Evolutionary conservation across 768 basidiomycete species (phyloP), one percentile per base, ranked within the genome.

Genomic region (Tricholoma saponaceum): DNA sequence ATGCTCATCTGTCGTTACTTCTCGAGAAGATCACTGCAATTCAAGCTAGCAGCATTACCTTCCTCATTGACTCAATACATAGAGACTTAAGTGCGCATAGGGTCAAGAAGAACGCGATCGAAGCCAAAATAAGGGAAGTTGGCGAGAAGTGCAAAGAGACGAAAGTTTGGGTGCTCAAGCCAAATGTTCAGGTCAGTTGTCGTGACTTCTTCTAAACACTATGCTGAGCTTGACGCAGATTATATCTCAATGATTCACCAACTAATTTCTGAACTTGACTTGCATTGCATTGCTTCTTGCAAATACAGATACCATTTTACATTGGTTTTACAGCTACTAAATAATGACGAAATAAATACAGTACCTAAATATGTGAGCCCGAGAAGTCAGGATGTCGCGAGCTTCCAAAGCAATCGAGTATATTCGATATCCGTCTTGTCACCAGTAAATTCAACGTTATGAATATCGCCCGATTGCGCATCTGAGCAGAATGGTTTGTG

Each of bases 51-150:
- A 92, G 77, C 60, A 74, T 91, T 23, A 78, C 77, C 7, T 79
- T 84, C 55, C 81, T 95, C 26, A 80, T 92, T 0, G 91, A 93
- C 58, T 78, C 83, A 7, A 79, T 93, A 61, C 83, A 86, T 64
- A 83, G 86, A 60, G 87, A 87, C 25, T 74, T 93, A 39, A 82
- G 82, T 30, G 70, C 69, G n/a, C 74, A 87, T 61, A 87, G 86
- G 56, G 81, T 92, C 60, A 92, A 87, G 76, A 94, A 93, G 78
- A 89, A 86, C 51, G 84, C 89, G 4, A 85, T 95, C 46, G 90
- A 92, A 69, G 85, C 84, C 2, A 93, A 93, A 69, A 76, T 95
- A 35, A 78, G 82, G 47, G 90, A 92, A 69, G 80, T 92, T 12
- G 78, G 83, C 14, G 88, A 86, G 71, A 92, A 89, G 66, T 85